Evolutionary conservation across 2,329 filamentous ascomycete genomes (phyloP).

Genomic region (Didymella lethalis): DNA sequence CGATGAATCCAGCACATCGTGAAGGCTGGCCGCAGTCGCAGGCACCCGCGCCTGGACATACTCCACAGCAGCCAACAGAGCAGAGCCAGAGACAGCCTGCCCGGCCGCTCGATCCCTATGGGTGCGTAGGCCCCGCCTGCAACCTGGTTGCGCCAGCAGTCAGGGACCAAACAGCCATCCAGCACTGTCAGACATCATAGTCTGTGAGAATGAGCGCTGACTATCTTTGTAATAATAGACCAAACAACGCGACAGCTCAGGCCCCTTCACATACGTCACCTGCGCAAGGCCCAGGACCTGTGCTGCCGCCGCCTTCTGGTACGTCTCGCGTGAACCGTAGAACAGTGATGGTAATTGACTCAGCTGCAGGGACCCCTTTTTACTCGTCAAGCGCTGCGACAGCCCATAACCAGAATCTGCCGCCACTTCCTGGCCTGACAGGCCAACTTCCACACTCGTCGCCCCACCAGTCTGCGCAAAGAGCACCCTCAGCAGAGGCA

Average conservation of each 20-base stretch:
- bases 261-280: conserved; percentile 46
- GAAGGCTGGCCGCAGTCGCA: conserved; percentile 56
- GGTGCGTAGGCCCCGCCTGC: conserved; percentile 38
- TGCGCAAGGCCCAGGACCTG: conserved; percentile 46
- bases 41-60: conserved; percentile 56
- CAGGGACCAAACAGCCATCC: conserved; percentile 29
- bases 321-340: conserved; percentile 28
- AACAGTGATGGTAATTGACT: conserved; percentile 28
- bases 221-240: conserved; percentile 29
- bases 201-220: conserved; percentile 32
- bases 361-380: conserved; percentile 45
- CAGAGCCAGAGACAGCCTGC: conserved; percentile 44
- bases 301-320: conserved; percentile 53
- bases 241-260: conserved; percentile 45
- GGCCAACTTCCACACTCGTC: conserved; percentile 55
- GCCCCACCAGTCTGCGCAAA: conserved; percentile 47
- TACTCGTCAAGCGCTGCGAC: conserved; percentile 51
- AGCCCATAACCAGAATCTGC: conserved; percentile 54
- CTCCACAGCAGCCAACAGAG: conserved; percentile 43
- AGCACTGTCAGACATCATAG: conserved; percentile 20
- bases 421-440: conserved; percentile 54
- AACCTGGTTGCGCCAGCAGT: conserved; percentile 18
- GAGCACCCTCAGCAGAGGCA: conserved; percentile 48
- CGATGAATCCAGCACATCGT: conserved; percentile 53
- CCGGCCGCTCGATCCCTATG: conserved; percentile 48